phyloP scores from a whole-genome alignment of 2,329 filamentous ascomycete species.

The Botrytis fragariae region DNA sequence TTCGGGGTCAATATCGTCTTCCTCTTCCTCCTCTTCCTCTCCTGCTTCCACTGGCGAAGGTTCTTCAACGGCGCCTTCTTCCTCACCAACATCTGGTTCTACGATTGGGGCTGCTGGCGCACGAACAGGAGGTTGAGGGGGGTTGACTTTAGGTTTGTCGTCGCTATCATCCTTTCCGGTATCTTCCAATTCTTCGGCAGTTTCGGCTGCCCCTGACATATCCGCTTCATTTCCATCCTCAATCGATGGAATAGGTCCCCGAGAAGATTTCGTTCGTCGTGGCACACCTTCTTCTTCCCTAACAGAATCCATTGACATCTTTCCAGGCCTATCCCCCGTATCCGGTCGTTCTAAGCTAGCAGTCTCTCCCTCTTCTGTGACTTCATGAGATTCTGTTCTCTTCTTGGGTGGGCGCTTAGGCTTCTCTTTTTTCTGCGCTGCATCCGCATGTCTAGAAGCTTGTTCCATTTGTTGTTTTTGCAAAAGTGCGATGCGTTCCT shows the following conservation, averaged over 20 bases:
- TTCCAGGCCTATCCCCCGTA: constrained; percentile 48
- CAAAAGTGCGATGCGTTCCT: constrained; percentile 89
- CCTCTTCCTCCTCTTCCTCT: constrained; percentile 69
- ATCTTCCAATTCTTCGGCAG: constrained; percentile 58
- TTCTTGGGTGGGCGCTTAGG: constrained; percentile 76
- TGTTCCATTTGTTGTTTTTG: constrained; percentile 94
- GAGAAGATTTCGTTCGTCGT: constrained; percentile 54
- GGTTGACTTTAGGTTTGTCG: constrained; percentile 45
- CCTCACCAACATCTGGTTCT: constrained; percentile 46
- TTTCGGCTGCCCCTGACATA: constrained; percentile 63
- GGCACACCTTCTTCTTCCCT: constrained; percentile 44
- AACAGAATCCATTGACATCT: constrained; percentile 50
- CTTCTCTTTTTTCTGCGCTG: constrained; percentile 80
- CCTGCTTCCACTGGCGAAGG: constrained; percentile 46
- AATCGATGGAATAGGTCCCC: constrained; percentile 43
- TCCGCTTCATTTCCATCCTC: constrained; percentile 64
- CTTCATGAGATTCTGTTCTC: constrained; percentile 51
- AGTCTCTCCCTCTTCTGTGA: constrained; percentile 39
- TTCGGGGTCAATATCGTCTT: constrained; percentile 86
- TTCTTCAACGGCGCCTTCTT: constrained; percentile 46
- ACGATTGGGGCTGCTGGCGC: constrained; percentile 42
- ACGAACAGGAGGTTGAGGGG: constrained; percentile 39
- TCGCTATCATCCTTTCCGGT: constrained; percentile 75
- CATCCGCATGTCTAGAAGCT: constrained; percentile 76
- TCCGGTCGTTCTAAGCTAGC: constrained; percentile 47